Percentiles rank a stretch among this genome's conserved stretches.
phyloP scores from a whole-genome alignment of 2,329 filamentous ascomycete genomes.

The Stromatinia cepivora region DNA sequence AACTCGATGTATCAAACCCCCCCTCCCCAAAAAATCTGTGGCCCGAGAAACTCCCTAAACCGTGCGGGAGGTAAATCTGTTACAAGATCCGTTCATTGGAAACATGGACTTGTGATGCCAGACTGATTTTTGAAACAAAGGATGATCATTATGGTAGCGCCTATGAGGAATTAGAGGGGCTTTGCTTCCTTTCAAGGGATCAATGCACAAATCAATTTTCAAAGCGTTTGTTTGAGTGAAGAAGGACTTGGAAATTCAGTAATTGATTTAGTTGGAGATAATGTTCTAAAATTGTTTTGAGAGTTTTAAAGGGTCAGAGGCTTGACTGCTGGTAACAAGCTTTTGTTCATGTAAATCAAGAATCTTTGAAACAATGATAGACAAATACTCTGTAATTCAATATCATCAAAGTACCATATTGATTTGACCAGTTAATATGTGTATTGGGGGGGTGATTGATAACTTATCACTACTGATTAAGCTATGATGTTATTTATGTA shows the following conservation, averaged over 20 bases:
- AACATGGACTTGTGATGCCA: constrained; percentile 1
- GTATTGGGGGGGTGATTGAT: background rate
- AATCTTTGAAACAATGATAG: background rate
- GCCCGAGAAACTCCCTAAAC: constrained; percentile 1
- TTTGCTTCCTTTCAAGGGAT: constrained; percentile 3
- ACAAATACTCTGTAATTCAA: background rate
- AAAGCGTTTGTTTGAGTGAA: constrained; percentile 2
- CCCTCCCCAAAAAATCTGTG: background rate
- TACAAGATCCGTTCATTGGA: constrained; percentile 21
- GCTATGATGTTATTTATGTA: constrained; percentile 1
- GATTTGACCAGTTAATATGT: background rate
- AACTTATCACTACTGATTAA: background rate
- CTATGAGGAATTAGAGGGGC: background rate
- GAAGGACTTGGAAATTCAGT: background rate
- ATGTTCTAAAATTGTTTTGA: background rate
- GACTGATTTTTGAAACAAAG: constrained; percentile 16
- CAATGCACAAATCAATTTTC: background rate
- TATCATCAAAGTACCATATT: background rate
- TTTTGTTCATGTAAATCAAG: constrained; percentile 1
- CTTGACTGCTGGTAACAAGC: background rate
- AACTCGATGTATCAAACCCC: background rate
- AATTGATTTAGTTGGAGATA: background rate
- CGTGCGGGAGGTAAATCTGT: constrained; percentile 11
- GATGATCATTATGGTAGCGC: constrained; percentile 16
- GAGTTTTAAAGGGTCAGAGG: background rate